These are phyloP conservation scores for Dothistroma septosporum DNA, from an alignment of 2,329 filamentous ascomycete genomes.

Conservation along the genomic window DNA sequence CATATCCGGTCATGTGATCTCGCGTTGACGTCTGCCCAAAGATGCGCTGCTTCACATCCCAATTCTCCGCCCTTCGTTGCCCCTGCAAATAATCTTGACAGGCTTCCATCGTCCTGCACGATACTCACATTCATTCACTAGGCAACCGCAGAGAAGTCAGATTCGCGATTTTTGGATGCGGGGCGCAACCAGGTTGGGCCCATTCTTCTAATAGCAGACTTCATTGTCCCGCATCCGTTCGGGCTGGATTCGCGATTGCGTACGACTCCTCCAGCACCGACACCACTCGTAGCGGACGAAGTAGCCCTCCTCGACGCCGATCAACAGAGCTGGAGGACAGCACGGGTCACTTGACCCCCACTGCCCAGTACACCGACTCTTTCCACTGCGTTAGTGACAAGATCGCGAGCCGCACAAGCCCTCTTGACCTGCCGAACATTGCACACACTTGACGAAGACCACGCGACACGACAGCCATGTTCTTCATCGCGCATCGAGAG, in stretches of 20 bases:
- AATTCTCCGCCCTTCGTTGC: not conserved
- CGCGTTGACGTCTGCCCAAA: not conserved
- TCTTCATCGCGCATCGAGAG: constrained; percentile 96
- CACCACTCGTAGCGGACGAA: not conserved
- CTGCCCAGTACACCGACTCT: not conserved
- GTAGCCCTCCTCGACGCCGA: not conserved
- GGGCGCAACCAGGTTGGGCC: not conserved
- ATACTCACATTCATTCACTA: not conserved
- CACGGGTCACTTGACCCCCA: not conserved
- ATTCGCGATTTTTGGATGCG: not conserved
- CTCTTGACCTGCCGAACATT: not conserved
- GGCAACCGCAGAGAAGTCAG: not conserved
- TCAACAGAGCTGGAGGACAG: not conserved
- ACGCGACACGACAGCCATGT: constrained; percentile 57
- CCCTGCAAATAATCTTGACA: not conserved
- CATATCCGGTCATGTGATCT: not conserved
- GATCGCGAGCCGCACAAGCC: not conserved
- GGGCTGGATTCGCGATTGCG: not conserved
- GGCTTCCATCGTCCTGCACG: constrained; percentile 3
- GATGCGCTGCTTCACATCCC: not conserved
- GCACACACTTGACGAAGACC: not conserved
- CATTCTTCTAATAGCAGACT: not conserved
- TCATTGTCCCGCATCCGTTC: not conserved
- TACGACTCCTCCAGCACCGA: not conserved
- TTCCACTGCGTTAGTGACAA: not conserved